Base-by-base conservation (phyloP, 179 eudicot genomes). In the Vitellaria paradoxa region DNA sequence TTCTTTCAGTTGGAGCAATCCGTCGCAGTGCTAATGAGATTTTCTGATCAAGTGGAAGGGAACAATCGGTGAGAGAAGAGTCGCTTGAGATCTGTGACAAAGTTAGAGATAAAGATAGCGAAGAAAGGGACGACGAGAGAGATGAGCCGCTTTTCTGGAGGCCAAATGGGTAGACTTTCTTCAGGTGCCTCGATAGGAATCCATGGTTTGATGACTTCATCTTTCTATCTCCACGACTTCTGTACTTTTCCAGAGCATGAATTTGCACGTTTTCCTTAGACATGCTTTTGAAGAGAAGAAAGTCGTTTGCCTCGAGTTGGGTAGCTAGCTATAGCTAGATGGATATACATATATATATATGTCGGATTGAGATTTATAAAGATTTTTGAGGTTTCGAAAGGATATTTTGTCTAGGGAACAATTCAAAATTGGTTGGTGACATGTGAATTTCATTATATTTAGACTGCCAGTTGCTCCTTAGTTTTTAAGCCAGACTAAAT, bases 151-250 rank as follows among this genome's bases (percentile, higher is more conserved):
- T 89, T 73, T 91, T 86, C 24, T 83, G 86, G 49, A 93, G 84
- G n/a, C 92, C 86, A 52, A 86, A 60, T 18, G 99, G 99, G 79
- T 93, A 96, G 2, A 90, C 88, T 84, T 84, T 93, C 87, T 89
- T 93, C 57, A 93, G 80, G 81, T 88, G 86, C 76, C 82, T 93
- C 71, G 91, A 84, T 49, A 93, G 84, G 42, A 81, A 70, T 68
- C 77, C 77, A 47, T 83, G 82, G 81, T 72, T 70, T 60, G 86
- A 89, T 30, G 37, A 30, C 37, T 30, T 30, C 66, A 82, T 89
- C 50, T 87, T 88, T 55, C 82, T 87, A 53, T 86, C 86, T 45
- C 74, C 85, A 4, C 70, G 68, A 66, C 82, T 88, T 79, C 65
- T 91, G 84, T 57, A 86, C 81, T 85, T 94, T 84, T 94, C 96